Conservation (phyloP, 75 land plant genomes). For the Isoetes taiwanensis region DNA sequence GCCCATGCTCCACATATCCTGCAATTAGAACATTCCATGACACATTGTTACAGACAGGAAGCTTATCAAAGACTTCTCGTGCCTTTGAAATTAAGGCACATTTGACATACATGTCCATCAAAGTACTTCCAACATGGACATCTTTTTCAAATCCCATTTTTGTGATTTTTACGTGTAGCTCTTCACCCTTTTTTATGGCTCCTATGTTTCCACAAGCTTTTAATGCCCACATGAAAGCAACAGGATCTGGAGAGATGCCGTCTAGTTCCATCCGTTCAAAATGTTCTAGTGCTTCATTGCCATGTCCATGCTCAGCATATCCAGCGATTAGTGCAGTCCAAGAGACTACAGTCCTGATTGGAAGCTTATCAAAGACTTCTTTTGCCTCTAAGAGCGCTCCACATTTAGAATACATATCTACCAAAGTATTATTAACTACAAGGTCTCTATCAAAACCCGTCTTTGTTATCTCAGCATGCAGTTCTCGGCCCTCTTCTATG, state of each 20-base stretch:
- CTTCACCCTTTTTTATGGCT: no score
- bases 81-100: conserved; percentile 12
- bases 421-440: not conserved
- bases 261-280: not conserved
- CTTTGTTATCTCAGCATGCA: not conserved
- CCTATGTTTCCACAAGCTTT: no score
- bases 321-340: not conserved
- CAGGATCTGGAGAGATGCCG: no score
- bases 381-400: not conserved
- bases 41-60: conserved; percentile 23
- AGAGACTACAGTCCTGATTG: not conserved
- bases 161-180: no score
- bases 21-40: conserved; percentile 18
- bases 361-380: not conserved
- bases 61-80: conserved; percentile 14
- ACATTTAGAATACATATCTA: conserved; percentile 2
- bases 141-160: no score
- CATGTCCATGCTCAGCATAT: not conserved
- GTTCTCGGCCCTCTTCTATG: not conserved
- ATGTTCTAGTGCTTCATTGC: not conserved
- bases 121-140: no score
- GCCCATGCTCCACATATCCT: conserved; percentile 2
- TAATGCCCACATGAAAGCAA: no score
- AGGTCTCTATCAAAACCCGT: not conserved
- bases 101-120: no score